A percentile compares a stretch with the other conserved stretches of the same genome.
These are phyloP conservation scores for Penicillium atrosanguineum DNA, from an alignment of 495 filamentous ascomycete species.

Conservation along the genomic window DNA sequence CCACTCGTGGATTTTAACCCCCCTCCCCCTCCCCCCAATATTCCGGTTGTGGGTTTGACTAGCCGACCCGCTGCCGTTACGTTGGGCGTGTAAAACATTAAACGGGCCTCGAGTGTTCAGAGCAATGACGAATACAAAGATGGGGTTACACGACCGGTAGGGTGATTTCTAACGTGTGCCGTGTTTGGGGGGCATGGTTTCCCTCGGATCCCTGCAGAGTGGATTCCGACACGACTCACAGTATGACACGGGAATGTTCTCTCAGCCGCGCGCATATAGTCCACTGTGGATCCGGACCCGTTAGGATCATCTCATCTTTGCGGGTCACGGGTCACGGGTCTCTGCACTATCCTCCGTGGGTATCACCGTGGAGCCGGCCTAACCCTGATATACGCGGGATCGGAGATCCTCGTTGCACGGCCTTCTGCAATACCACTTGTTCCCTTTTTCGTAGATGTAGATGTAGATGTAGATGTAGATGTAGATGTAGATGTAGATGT, in stretches of 20 bases:
- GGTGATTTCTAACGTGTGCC: slow-evolving; percentile 6
- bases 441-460: background rate
- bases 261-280: slow-evolving; percentile 29
- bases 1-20: slow-evolving; percentile 7
- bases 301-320: background rate
- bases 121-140: background rate
- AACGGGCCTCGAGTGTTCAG: background rate
- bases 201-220: slow-evolving; percentile 11
- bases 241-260: background rate
- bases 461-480: background rate
- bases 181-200: slow-evolving; percentile 6
- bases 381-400: background rate
- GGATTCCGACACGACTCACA: background rate
- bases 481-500: too few species aligned
- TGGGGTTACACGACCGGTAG: slow-evolving; percentile 17
- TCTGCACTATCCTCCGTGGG: background rate
- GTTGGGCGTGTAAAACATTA: slow-evolving; percentile 22
- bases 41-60: slow-evolving; percentile 15
- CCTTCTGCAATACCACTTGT: too few species aligned
- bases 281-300: slow-evolving; percentile 21
- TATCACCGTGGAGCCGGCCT: slow-evolving; percentile 2
- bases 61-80: slow-evolving; percentile 27
- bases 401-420: background rate
- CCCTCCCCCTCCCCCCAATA: slow-evolving; percentile 1
- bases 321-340: background rate